Evolutionary conservation across 257 asterid genomes (phyloP).

Genomic region (Solanum rostratum): DNA sequence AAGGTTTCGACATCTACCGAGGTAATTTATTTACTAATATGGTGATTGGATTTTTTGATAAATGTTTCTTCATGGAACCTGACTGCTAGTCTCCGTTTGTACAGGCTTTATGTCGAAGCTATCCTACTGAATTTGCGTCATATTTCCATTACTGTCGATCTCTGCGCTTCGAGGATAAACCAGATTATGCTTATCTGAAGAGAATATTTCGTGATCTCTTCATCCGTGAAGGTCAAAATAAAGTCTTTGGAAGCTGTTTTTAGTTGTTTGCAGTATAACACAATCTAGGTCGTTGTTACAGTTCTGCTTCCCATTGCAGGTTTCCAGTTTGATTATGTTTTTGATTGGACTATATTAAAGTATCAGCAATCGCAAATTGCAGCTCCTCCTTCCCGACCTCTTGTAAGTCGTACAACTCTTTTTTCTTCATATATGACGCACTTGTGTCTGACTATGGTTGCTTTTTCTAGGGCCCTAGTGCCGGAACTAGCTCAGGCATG

Average conservation of each 20-base stretch:
- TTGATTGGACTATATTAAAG: slow-evolving; percentile 97
- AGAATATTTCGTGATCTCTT: slow-evolving; percentile 94
- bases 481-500: slow-evolving; percentile 77
- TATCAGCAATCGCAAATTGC: slow-evolving; percentile 92
- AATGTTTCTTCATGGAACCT: neutral
- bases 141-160: slow-evolving; percentile 97
- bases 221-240: slow-evolving; percentile 62
- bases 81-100: slow-evolving; percentile 9
- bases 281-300: neutral
- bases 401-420: slow-evolving; percentile 33
- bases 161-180: slow-evolving; percentile 87
- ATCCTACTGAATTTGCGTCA: slow-evolving; percentile 94
- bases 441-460: neutral
- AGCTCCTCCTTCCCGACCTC: slow-evolving; percentile 65
- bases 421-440: neutral
- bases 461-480: slow-evolving; percentile 52
- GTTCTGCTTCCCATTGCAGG: slow-evolving; percentile 29
- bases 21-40: slow-evolving; percentile 31
- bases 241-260: neutral
- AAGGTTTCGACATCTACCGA: slow-evolving; percentile 94
- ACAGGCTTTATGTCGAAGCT: slow-evolving; percentile 79
- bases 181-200: slow-evolving; percentile 96
- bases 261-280: neutral
- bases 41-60: slow-evolving; percentile 1
- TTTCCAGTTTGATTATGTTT: slow-evolving; percentile 91